Conservation (phyloP, 2,329 filamentous ascomycete genomes). For the Plectosphaerella sp. region DNA sequence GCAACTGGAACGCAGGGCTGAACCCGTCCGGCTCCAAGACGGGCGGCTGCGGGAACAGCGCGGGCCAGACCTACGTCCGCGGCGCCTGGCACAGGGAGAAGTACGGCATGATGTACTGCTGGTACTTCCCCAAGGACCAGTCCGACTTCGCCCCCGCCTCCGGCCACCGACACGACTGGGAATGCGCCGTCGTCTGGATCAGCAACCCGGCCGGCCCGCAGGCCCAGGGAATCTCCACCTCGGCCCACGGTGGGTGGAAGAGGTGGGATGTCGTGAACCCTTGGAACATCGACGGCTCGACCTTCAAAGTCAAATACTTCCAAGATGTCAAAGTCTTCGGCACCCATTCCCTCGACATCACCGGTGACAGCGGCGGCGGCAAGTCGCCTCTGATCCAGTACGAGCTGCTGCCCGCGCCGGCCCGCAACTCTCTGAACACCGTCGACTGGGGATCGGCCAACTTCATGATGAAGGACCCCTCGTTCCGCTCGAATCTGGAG, state of each 20-base stretch:
- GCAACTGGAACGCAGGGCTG: too few relatives aligned
- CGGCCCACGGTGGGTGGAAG: slow-evolving; percentile 29
- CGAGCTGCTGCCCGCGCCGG: slow-evolving; percentile 30
- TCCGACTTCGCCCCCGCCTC: too few relatives aligned
- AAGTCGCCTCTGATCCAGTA: slow-evolving; percentile 34
- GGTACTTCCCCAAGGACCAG: too few relatives aligned
- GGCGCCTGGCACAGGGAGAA: too few relatives aligned
- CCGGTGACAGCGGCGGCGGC: slow-evolving; percentile 25
- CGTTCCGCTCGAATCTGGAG: neutral
- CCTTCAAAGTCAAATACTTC: slow-evolving; percentile 25
- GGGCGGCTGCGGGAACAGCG: too few relatives aligned
- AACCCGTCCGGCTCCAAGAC: too few relatives aligned
- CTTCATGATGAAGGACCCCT: slow-evolving; percentile 30
- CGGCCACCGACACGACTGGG: too few relatives aligned
- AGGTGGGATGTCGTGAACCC: slow-evolving; percentile 12
- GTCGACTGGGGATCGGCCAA: slow-evolving; percentile 34
- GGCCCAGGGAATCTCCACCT: slow-evolving; percentile 31
- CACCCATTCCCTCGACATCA: slow-evolving; percentile 31
- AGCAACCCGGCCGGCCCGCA: too few relatives aligned
- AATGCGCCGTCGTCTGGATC: too few relatives aligned
- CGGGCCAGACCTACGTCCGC: too few relatives aligned
- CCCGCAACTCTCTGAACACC: slow-evolving; percentile 26
- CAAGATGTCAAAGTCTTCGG: slow-evolving; percentile 15
- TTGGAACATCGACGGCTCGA: slow-evolving; percentile 13
- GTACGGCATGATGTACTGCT: too few relatives aligned